Percentiles rank a stretch among this genome's conserved stretches.
These are phyloP conservation scores for Sugiyamaella grinbergsii DNA, from an alignment of 1,139 yeast species.

Conservation along the genomic window DNA sequence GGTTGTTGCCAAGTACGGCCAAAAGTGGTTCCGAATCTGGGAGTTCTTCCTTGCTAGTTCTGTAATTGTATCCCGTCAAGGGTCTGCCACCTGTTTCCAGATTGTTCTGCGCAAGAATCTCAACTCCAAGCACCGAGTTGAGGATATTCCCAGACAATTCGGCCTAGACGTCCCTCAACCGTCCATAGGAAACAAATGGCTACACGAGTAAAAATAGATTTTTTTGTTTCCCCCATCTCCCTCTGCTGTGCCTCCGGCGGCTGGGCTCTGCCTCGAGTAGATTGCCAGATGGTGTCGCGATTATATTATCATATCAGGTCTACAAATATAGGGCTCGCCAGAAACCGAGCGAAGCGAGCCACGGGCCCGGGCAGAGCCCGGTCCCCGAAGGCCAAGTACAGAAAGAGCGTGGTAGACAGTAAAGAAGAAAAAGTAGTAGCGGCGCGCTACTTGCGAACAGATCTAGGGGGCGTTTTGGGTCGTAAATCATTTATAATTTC, in stretches of 20 bases:
- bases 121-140: conserved; percentile 80
- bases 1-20: conserved; percentile 78
- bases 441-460: conserved; percentile 10
- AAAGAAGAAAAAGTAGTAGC: background rate
- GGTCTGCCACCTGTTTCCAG: conserved; percentile 91
- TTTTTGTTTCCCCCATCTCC: background rate
- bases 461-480: conserved; percentile 70
- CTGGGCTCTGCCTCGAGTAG: conserved; percentile 1
- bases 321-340: background rate
- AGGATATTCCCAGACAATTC: conserved; percentile 75
- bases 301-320: no score
- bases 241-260: conserved; percentile 7
- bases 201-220: conserved; percentile 37
- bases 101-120: conserved; percentile 87
- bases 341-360: background rate
- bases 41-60: conserved; percentile 85
- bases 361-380: background rate
- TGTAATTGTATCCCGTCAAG: conserved; percentile 85
- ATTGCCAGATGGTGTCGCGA: no score
- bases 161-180: conserved; percentile 71
- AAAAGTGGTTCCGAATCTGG: conserved; percentile 93
- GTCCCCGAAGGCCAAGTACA: background rate
- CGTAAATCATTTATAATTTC: conserved; percentile 75
- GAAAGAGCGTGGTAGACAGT: conserved; percentile 7
- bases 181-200: conserved; percentile 46